Evolutionary conservation across 1,284 basidiomycete genomes (phyloP), one percentile per base, ranked within the genome.

Genomic region (Ceratobasidium sp.): DNA sequence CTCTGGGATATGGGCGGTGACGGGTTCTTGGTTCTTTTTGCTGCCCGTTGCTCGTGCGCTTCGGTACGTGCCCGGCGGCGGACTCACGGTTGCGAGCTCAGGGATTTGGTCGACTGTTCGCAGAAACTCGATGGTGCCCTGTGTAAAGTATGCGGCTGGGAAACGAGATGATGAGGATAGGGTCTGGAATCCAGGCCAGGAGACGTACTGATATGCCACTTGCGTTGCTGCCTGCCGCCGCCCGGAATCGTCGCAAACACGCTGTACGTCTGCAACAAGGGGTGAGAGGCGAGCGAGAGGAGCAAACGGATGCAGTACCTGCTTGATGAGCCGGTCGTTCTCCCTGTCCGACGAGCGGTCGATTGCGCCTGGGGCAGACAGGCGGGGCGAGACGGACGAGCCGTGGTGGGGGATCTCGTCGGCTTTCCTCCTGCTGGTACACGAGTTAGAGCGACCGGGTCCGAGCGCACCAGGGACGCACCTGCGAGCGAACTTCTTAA

Each of bases 181-280:
- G 50, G 34, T 41, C 46, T 16, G 43, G n/a, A n/a, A n/a, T n/a
- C n/a, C n/a, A n/a, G 61, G 28, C 41, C 34, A 53, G 28, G 39
- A 57, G 39, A 75, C 74, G 43, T 32, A 75, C 74, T 75, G 39
- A 75, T 61, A 32, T 75, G 74, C 74, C 74, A 75, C 53, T 75
- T 75, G 50, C 74, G 55, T 43, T 70, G 50, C 60, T 67, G 64
- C 36, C 61, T 45, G 43, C 57, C 58, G 52, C 69, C 58, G 21
- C 53, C 60, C 9, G 72, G 74, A 14, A 73, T 61, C 3, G 69
- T 73, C 34, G 72, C 72, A 50, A 59, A 73, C 36, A 75, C 74
- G 67, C 72, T 73, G 53, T 75, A 75, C 9, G 74, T 75, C 72
- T 69, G 48, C 26, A 16, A 43, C 6, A 14, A 39, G 23, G 48